Base-by-base conservation (phyloP, 1,284 basidiomycete genomes). In the Cryptococcus hybrid region DNA sequence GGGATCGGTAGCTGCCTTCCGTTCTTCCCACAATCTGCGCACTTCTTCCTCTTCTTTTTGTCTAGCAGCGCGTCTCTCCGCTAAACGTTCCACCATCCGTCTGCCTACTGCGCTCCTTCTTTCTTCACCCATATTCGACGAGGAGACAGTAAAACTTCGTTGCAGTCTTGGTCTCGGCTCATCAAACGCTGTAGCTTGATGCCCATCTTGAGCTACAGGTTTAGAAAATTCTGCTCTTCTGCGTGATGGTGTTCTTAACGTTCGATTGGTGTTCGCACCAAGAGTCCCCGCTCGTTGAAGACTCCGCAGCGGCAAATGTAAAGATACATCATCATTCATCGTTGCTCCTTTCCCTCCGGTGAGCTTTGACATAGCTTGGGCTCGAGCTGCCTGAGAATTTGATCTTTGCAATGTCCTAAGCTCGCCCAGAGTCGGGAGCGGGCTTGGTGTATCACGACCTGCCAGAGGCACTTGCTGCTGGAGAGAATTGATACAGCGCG, bases 71-170 rank as follows among this genome's bases (percentile, higher is more conserved):
- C 65, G 61, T 7, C 78, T 61, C 48, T 73, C 72, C 0, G 68
- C 76, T 43, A 79, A 59, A 7, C 75, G 56, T 47, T 68, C 68
- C 30, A 79, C 75, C 78, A 79, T 79, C 36, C 75, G 62, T 38
- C 78, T 60, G 3, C 78, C 78, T 0, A 78, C 76, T 0, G 74
- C 78, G 57, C 75, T 77, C 40, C 78, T 61, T n/a, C 77, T 61
- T 53, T 79, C 77, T 44, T 75, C 73, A 8, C 75, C 74, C 72
- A 75, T 74, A 56, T 76, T 75, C 13, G 72, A 68, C 6, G 69
- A 68, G 7, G 71, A 74, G 2, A 78, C 71, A 0, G 76, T 78
- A 45, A 75, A 75, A 56, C 75, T 77, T 13, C 76, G 63, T 38
- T 76, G 71, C 12, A 78, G 59, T 5, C 74, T 60, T 2, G 76